These are phyloP conservation scores for Tetracladium maxilliforme DNA, from an alignment of 2,329 filamentous ascomycete species.

Conservation along the genomic window DNA sequence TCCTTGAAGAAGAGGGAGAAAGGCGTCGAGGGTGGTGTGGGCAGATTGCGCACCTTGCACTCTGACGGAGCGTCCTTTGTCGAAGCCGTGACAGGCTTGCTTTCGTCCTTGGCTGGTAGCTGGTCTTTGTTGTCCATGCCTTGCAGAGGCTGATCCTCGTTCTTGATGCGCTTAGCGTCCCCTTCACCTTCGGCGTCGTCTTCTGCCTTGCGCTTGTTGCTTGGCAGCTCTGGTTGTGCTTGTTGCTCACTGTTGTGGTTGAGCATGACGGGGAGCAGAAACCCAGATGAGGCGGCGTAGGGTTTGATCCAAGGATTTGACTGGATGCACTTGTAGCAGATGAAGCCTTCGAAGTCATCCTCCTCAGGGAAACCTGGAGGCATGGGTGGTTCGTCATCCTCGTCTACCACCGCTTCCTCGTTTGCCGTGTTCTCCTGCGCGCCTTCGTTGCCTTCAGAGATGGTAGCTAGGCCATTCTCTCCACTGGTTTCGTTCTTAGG, in stretches of 20 bases:
- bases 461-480: conserved; percentile 6
- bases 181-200: conserved; percentile 24
- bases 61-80: conserved; percentile 5
- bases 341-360: conserved; percentile 75
- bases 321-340: conserved; percentile 89
- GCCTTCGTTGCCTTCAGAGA: conserved; percentile 14
- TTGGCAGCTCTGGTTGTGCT: conserved; percentile 4
- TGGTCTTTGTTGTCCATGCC: conserved; percentile 1
- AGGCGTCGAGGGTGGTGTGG: conserved; percentile 33
- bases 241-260: conserved; percentile 4
- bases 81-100: background rate
- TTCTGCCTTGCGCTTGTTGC: conserved; percentile 53
- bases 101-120: conserved; percentile 1
- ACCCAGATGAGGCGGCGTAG: conserved; percentile 69
- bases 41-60: conserved; percentile 50
- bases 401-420: conserved; percentile 15
- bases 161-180: conserved; percentile 34
- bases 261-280: conserved; percentile 57
- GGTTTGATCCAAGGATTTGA: conserved; percentile 82
- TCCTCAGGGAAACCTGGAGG: conserved; percentile 81
- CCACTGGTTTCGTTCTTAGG: conserved; percentile 16
- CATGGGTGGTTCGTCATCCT: conserved; percentile 49
- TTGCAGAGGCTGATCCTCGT: conserved; percentile 5
- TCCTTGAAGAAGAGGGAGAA: conserved; percentile 76
- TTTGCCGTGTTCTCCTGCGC: conserved; percentile 12